Evolutionary conservation across 2,329 filamentous ascomycete species (phyloP).

Genomic region (Talaromyces sp.): DNA sequence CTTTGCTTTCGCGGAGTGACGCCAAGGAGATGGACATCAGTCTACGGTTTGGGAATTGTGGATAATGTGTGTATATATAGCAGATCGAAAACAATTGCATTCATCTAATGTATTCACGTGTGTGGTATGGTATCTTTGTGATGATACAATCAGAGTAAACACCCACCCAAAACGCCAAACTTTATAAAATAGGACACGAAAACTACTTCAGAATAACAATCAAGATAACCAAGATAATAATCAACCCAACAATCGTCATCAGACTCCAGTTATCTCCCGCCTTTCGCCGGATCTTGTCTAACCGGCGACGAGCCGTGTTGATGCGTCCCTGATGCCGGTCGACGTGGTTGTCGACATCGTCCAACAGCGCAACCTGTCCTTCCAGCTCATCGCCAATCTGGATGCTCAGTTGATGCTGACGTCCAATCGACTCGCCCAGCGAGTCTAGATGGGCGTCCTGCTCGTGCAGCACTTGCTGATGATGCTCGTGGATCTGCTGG

Average conservation of each 20-base stretch:
- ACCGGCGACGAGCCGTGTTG: constrained; percentile 55
- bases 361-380: constrained; percentile 78
- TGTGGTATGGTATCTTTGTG: constrained; percentile 5
- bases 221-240: constrained; percentile 73
- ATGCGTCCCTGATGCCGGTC: constrained; percentile 58
- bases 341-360: constrained; percentile 77
- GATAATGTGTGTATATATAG: not conserved
- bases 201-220: constrained; percentile 72
- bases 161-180: constrained; percentile 7
- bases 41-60: not conserved
- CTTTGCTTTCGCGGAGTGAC: too few relatives aligned
- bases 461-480: constrained; percentile 71
- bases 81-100: not conserved
- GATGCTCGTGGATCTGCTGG: constrained; percentile 79
- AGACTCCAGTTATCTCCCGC: constrained; percentile 85
- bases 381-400: constrained; percentile 96
- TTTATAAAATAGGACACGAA: not conserved
- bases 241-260: constrained; percentile 72
- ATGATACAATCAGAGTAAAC: constrained; percentile 1
- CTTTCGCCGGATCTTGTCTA: constrained; percentile 66
- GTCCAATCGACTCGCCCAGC: constrained; percentile 76
- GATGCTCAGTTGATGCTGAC: constrained; percentile 88
- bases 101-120: not conserved
- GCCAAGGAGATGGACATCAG: too few relatives aligned
- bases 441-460: constrained; percentile 92